Percentiles rank a stretch among this genome's conserved stretches.
Conservation (phyloP, 2,329 filamentous ascomycete species). For the Aureobasidium melanogenum region DNA sequence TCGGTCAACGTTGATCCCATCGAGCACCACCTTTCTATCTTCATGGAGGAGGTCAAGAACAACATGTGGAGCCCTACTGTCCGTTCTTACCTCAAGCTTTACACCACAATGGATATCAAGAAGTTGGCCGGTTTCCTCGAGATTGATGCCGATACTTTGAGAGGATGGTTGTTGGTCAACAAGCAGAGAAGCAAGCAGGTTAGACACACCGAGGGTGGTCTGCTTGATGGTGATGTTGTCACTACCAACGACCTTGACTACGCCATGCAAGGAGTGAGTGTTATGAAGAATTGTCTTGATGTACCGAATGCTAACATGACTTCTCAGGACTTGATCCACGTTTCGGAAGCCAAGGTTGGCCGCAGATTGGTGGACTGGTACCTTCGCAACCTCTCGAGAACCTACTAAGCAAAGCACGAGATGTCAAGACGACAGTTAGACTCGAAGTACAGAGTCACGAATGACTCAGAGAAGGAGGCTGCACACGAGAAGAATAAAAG, state of each 20-base stretch:
- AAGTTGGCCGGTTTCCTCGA: constrained; percentile 97
- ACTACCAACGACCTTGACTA: constrained; percentile 96
- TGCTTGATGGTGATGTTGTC: constrained; percentile 85
- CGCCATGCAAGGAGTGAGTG: constrained; percentile 80
- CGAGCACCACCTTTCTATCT: constrained; percentile 93
- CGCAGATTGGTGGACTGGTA: constrained; percentile 98
- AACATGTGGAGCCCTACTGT: constrained; percentile 97
- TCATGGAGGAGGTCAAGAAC: constrained; percentile 99
- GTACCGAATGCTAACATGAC: constrained; percentile 18
- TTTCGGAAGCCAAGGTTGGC: constrained; percentile 97
- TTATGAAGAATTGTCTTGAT: not conserved
- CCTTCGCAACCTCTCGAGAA: constrained; percentile 88
- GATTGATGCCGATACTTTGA: constrained; percentile 89
- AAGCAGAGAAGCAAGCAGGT: constrained; percentile 98
- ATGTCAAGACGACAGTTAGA: not conserved
- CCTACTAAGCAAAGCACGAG: constrained; percentile 51
- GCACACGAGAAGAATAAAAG: not conserved
- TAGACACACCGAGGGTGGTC: constrained; percentile 81
- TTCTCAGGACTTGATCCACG: constrained; percentile 82
- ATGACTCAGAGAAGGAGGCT: not conserved
- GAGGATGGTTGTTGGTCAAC: constrained; percentile 89
- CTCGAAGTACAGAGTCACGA: not conserved
- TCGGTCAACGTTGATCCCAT: constrained; percentile 92
- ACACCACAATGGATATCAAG: constrained; percentile 98
- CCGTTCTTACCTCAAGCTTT: constrained; percentile 96